These are phyloP conservation scores for Skeletonema costatum DNA, from an alignment of 108 stramenopile genomes.

Conservation along the genomic window DNA sequence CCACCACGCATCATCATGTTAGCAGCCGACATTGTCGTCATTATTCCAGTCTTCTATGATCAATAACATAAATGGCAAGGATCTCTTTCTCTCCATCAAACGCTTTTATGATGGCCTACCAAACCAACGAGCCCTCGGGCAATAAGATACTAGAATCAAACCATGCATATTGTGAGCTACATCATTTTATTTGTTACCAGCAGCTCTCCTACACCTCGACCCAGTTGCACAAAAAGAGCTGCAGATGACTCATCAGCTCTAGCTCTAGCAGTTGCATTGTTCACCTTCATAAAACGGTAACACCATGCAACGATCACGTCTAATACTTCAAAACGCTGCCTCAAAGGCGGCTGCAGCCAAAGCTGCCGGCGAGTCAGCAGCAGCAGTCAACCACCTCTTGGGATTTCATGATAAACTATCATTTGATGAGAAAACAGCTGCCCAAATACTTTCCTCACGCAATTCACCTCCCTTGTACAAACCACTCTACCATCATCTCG, in stretches of 20 bases:
- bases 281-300: neutral
- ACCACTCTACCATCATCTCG: slow-evolving; percentile 39
- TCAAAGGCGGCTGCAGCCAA: neutral
- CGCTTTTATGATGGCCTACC: no score
- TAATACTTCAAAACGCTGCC: neutral
- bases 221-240: neutral
- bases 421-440: neutral
- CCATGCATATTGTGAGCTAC: no score
- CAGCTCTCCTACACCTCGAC: neutral
- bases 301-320: neutral
- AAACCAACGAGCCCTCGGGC: neutral
- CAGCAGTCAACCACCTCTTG: neutral
- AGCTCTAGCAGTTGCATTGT: no score
- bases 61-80: no score
- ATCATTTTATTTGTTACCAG: no score
- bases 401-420: neutral
- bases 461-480: slow-evolving; percentile 3
- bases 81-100: no score
- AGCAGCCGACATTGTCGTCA: neutral
- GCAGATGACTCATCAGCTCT: neutral
- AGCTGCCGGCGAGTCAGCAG: neutral
- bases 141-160: neutral
- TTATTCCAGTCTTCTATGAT: no score
- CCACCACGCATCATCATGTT: neutral
- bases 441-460: neutral